phyloP scores from a whole-genome alignment of 495 filamentous ascomycete species.

The Penicillium nucicola region DNA sequence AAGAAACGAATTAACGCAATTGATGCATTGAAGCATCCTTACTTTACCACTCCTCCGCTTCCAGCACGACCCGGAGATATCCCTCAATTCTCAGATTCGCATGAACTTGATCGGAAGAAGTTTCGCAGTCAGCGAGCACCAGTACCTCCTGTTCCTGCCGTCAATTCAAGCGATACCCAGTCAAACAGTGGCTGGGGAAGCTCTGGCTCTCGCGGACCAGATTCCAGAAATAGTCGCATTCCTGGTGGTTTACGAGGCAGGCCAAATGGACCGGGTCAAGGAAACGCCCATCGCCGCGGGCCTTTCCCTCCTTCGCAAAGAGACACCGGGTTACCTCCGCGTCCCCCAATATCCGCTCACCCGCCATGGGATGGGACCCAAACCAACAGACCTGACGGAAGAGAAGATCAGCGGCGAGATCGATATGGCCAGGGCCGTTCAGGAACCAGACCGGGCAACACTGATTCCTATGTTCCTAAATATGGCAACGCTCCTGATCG shows the following conservation, averaged over 20 bases:
- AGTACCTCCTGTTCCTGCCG: conserved; percentile 84
- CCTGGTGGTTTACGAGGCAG: conserved; percentile 29
- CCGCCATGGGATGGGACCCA: conserved; percentile 30
- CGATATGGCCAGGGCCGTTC: conserved; percentile 23
- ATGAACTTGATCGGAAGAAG: conserved; percentile 90
- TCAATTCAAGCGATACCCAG: conserved; percentile 78
- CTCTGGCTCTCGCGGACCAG: conserved; percentile 27
- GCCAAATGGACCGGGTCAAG: conserved; percentile 22
- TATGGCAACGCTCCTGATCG: conserved; percentile 28
- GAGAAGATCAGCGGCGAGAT: conserved; percentile 32
- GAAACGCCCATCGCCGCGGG: conserved; percentile 21
- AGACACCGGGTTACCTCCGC: conserved; percentile 39
- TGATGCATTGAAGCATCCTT: conserved; percentile 89
- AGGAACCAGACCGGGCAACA: conserved; percentile 24
- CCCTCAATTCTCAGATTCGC: conserved; percentile 86
- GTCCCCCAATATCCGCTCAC: conserved; percentile 30
- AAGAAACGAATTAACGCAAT: conserved; percentile 84
- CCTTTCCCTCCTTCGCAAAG: conserved; percentile 25
- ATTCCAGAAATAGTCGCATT: conserved; percentile 32
- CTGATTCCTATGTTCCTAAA: conserved; percentile 42
- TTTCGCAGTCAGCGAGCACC: conserved; percentile 75
- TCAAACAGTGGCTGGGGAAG: conserved; percentile 58
- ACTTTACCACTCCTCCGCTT: conserved; percentile 76
- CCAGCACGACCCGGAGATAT: conserved; percentile 80
- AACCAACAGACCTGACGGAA: conserved; percentile 22